Percentiles rank a stretch among this genome's conserved stretches.
Conservation (phyloP, 1,284 basidiomycete species). For the Ceratobasidium sp. region DNA sequence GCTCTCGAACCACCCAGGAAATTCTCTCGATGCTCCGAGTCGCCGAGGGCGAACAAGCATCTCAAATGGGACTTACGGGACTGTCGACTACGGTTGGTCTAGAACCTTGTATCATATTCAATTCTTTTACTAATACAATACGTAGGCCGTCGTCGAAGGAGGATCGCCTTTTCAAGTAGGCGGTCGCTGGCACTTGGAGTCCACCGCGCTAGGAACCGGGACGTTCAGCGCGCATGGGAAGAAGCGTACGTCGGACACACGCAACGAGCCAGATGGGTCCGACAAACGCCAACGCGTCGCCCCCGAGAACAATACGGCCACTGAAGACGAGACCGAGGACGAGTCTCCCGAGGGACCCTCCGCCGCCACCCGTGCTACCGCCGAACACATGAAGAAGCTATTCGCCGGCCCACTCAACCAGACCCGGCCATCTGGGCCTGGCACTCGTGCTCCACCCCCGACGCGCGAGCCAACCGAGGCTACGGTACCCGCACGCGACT, state of each 20-base stretch:
- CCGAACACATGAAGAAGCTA: too few species aligned
- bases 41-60: conserved; percentile 1
- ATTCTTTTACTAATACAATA: neutral
- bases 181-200: conserved; percentile 10
- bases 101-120: neutral
- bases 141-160: neutral
- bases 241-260: neutral
- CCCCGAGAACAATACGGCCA: neutral
- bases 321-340: neutral
- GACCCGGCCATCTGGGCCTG: neutral
- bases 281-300: neutral
- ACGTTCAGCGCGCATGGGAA: neutral
- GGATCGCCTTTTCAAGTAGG: conserved; percentile 6
- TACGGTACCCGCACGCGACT: neutral
- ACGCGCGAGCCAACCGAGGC: neutral
- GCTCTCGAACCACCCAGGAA: neutral
- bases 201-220: neutral
- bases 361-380: neutral
- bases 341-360: too few species aligned
- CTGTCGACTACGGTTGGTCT: neutral
- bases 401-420: neutral
- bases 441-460: neutral
- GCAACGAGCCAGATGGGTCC: neutral
- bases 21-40: neutral
- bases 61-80: conserved; percentile 16